Base-by-base conservation (phyloP, 305 asterid genomes). In the Fraxinus platypoda region DNA sequence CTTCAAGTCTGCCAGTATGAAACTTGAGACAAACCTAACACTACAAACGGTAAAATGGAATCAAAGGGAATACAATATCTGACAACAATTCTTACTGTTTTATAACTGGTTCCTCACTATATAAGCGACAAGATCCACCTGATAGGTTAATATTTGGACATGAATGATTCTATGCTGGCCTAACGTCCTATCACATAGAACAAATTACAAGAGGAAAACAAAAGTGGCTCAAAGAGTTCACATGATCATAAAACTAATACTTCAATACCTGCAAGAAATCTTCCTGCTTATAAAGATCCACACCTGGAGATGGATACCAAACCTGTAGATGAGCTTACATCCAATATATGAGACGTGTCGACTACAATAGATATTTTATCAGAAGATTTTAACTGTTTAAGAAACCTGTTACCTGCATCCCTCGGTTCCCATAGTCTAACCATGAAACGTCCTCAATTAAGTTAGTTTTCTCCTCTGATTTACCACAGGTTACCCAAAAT, bases 401-500 rank as follows among this genome's bases (percentile, higher is more conserved):
- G 74, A 83, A 86, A 88, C 82, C 87, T 77, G 81, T 89, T 87
- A 95, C 99, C 99, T 95, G 99, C 98, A 97, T 95, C 83, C 99
- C 99, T 75, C 98, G 93, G 86, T 97, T 96, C 59, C 99, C 99
- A 87, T 97, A 97, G 81, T 97, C 99, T 85, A 97, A 85, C 99
- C 99, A 97, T 71, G 99, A 94, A 84, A 97, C 98, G 43, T 97
- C 99, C 91, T 97, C 99, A 85, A 97, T 97, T 83, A 97, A 93
- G 91, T 90, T 97, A 59, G 97, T 89, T 90, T 94, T 92, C 87
- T 97, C 98, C 90, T 92, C 97, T 68, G 94, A 87, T 85, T 93
- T 97, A 76, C 97, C 98, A 86, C 99, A 97, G 74, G 98, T 97
- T 79, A 97, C 98, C 99, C 99, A 97, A 83, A 97, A 94, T 88